These are phyloP conservation scores for Eutrema salsugineum DNA, from an alignment of 441 rosid species.

Conservation along the genomic window DNA sequence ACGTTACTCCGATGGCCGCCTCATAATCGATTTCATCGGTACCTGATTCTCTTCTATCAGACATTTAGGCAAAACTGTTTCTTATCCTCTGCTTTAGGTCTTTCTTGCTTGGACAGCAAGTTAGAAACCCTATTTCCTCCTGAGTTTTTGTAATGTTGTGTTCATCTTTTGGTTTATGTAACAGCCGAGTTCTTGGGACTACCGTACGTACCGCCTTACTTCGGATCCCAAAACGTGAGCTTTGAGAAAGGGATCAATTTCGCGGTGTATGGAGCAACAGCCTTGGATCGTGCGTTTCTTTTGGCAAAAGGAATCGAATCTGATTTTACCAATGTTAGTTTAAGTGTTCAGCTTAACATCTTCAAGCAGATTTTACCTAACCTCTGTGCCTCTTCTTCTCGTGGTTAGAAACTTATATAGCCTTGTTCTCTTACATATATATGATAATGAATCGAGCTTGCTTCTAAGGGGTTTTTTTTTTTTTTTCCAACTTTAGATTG, in stretches of 20 bases:
- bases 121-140: background rate
- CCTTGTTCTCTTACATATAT: slow-evolving; percentile 15
- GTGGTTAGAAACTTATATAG: slow-evolving; percentile 5
- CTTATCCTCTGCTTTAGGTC: too few relatives aligned
- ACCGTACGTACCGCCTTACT: slow-evolving; percentile 39
- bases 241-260: slow-evolving; percentile 41
- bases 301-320: slow-evolving; percentile 25
- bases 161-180: background rate
- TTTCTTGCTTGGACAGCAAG: slow-evolving; percentile 6
- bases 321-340: slow-evolving; percentile 30
- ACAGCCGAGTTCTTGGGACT: slow-evolving; percentile 45
- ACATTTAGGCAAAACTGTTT: background rate
- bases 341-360: slow-evolving; percentile 33
- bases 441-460: background rate
- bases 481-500: slow-evolving; percentile 9
- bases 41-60: background rate
- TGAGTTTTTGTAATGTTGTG: background rate
- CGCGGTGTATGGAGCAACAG: slow-evolving; percentile 56
- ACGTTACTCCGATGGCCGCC: slow-evolving; percentile 52
- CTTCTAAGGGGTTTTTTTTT: background rate
- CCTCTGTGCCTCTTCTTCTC: slow-evolving; percentile 24
- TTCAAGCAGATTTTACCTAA: slow-evolving; percentile 40
- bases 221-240: slow-evolving; percentile 16
- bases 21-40: slow-evolving; percentile 52
- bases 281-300: slow-evolving; percentile 35